Evolutionary conservation across 2,329 filamentous ascomycete species (phyloP).

Genomic region (Fusarium beomiforme): DNA sequence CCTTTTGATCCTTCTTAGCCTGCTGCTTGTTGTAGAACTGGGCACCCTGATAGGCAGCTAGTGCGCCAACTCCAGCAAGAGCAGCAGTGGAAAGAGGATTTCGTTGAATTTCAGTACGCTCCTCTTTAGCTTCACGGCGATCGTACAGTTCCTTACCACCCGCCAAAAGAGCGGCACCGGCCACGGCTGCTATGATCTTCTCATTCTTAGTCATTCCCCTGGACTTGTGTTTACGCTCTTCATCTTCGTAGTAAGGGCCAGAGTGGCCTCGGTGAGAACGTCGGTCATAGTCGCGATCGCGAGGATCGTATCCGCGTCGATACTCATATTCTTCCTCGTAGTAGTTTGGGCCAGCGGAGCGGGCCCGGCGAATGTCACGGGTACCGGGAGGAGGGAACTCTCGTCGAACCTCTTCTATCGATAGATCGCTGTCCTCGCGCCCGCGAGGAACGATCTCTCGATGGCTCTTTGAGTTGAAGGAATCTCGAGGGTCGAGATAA

Average conservation of each 20-base stretch:
- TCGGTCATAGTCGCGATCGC: conserved; percentile 53
- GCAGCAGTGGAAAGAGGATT: conserved; percentile 69
- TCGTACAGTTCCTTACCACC: conserved; percentile 75
- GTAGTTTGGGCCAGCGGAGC: conserved; percentile 70
- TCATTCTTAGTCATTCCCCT: conserved; percentile 67
- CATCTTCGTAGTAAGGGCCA: conserved; percentile 66
- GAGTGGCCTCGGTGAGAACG: conserved; percentile 60
- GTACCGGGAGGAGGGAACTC: conserved; percentile 80
- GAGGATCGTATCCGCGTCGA: conserved; percentile 60
- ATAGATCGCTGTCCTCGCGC: conserved; percentile 78
- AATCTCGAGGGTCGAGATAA: conserved; percentile 63
- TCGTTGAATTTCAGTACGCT: conserved; percentile 62
- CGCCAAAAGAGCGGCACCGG: conserved; percentile 71
- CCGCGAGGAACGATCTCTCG: conserved; percentile 66
- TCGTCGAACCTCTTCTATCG: conserved; percentile 83
- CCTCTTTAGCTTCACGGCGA: conserved; percentile 65
- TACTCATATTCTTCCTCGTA: conserved; percentile 65
- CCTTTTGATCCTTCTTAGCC: conserved; percentile 65
- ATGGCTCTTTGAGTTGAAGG: conserved; percentile 56
- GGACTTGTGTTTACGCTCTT: conserved; percentile 60
- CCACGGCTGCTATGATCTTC: conserved; percentile 73
- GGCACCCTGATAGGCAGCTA: conserved; percentile 71
- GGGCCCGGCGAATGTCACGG: conserved; percentile 66
- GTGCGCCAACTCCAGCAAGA: conserved; percentile 70
- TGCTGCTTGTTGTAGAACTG: conserved; percentile 71